Evolutionary conservation across 2,329 filamentous ascomycete genomes (phyloP).

Genomic region (Aspergillus pseudoviridinutans): DNA sequence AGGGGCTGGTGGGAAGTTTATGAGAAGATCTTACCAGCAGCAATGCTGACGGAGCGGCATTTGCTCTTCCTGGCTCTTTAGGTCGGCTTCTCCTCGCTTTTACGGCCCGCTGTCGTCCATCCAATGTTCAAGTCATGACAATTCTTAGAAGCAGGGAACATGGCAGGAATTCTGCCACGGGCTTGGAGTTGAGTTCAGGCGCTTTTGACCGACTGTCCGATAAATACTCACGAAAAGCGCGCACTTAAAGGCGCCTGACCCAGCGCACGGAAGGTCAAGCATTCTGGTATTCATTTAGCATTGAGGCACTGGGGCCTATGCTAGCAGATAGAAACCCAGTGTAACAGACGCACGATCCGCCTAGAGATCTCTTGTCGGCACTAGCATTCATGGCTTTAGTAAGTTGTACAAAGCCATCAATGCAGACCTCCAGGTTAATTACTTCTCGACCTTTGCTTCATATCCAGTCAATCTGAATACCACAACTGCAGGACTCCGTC

Average conservation of each 20-base stretch:
- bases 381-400: slow-evolving; percentile 40
- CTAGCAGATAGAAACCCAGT: slow-evolving; percentile 18
- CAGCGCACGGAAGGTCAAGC: slow-evolving; percentile 10
- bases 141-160: slow-evolving; percentile 8
- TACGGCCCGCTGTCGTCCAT: neutral
- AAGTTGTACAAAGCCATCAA: slow-evolving; percentile 3
- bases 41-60: neutral
- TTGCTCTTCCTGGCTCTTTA: neutral
- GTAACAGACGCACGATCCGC: slow-evolving; percentile 34
- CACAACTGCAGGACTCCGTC: neutral
- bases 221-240: slow-evolving; percentile 16
- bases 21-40: neutral
- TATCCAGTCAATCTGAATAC: neutral
- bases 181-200: slow-evolving; percentile 10
- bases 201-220: slow-evolving; percentile 18
- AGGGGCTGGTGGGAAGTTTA: neutral
- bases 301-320: slow-evolving; percentile 6
- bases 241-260: slow-evolving; percentile 18
- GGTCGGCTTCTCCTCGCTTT: neutral
- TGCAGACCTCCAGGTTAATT: neutral
- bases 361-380: slow-evolving; percentile 40
- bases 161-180: slow-evolving; percentile 12
- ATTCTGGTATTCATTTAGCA: slow-evolving; percentile 3
- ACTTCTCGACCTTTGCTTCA: neutral
- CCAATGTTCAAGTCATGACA: neutral